phyloP scores from a whole-genome alignment of 2,329 filamentous ascomycete genomes.

The Colletotrichum caudatum region DNA sequence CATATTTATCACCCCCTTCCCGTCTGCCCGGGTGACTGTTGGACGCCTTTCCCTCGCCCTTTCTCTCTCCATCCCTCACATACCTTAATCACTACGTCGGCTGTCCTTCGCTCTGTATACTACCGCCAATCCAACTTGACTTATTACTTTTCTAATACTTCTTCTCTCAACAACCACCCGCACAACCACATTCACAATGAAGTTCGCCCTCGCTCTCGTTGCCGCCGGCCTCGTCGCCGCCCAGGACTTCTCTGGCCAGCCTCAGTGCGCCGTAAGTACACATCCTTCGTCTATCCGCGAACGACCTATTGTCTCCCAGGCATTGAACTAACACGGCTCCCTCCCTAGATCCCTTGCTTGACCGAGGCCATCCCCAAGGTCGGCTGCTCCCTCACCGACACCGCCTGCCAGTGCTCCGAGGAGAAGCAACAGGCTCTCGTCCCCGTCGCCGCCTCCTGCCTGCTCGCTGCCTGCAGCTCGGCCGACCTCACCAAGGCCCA shows the following conservation, averaged over 20 bases:
- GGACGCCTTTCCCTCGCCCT: neutral
- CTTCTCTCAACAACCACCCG: constrained; percentile 17
- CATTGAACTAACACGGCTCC: neutral
- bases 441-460: constrained; percentile 49
- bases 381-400: constrained; percentile 53
- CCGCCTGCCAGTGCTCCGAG: constrained; percentile 55
- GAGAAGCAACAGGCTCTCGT: constrained; percentile 49
- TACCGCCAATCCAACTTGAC: constrained; percentile 2
- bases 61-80: neutral
- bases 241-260: constrained; percentile 52
- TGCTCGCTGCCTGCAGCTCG: constrained; percentile 51
- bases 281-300: neutral
- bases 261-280: constrained; percentile 57
- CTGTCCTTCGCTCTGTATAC: constrained; percentile 10
- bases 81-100: constrained; percentile 15
- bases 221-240: constrained; percentile 54
- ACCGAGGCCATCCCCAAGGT: constrained; percentile 50
- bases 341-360: constrained; percentile 51
- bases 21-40: neutral
- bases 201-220: constrained; percentile 51
- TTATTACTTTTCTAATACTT: constrained; percentile 6
- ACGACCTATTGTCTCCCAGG: neutral
- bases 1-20: constrained; percentile 37
- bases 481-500: constrained; percentile 50
- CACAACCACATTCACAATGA: constrained; percentile 52